Percentiles rank a stretch among this genome's conserved stretches.
Evolutionary conservation across 2,329 filamentous ascomycete genomes (phyloP).

Genomic region (Xylariaceae sp.): DNA sequence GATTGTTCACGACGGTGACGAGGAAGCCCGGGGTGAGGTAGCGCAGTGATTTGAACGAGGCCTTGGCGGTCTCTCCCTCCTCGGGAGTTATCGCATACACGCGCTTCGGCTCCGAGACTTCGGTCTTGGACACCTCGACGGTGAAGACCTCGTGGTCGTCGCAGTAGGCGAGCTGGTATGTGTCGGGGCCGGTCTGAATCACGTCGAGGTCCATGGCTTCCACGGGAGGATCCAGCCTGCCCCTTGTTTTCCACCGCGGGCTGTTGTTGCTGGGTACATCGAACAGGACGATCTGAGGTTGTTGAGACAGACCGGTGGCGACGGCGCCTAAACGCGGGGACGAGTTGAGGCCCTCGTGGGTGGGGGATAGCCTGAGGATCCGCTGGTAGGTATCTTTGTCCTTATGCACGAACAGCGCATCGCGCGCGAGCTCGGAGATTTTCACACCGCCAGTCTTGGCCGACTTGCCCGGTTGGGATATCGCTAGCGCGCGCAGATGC

Average conservation of each 20-base stretch:
- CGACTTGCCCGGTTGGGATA: slow-evolving; percentile 37
- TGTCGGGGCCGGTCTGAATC: slow-evolving; percentile 52
- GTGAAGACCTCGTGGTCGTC: slow-evolving; percentile 69
- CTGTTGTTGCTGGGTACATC: slow-evolving; percentile 54
- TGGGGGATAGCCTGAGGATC: slow-evolving; percentile 49
- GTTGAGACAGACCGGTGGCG: slow-evolving; percentile 69
- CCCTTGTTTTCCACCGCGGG: slow-evolving; percentile 45
- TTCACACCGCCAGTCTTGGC: slow-evolving; percentile 34
- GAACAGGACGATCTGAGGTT: slow-evolving; percentile 77
- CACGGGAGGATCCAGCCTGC: slow-evolving; percentile 44
- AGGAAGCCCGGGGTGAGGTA: slow-evolving; percentile 55
- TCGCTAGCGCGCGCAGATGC: slow-evolving; percentile 72
- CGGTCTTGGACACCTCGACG: slow-evolving; percentile 43
- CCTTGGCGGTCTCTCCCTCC: slow-evolving; percentile 38
- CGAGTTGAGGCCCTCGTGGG: slow-evolving; percentile 42
- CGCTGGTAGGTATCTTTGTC: slow-evolving; percentile 55
- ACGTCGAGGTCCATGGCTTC: slow-evolving; percentile 69
- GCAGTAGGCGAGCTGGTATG: slow-evolving; percentile 73
- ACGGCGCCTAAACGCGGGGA: slow-evolving; percentile 62
- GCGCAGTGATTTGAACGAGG: slow-evolving; percentile 53
- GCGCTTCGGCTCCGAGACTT: slow-evolving; percentile 41
- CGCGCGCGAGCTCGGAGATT: slow-evolving; percentile 48
- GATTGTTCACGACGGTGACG: slow-evolving; percentile 53
- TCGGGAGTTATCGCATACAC: slow-evolving; percentile 53
- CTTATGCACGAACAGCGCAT: slow-evolving; percentile 47